Evolutionary conservation across 1,139 yeast genomes (phyloP).

Genomic region (Insectozyma bohioensis): DNA sequence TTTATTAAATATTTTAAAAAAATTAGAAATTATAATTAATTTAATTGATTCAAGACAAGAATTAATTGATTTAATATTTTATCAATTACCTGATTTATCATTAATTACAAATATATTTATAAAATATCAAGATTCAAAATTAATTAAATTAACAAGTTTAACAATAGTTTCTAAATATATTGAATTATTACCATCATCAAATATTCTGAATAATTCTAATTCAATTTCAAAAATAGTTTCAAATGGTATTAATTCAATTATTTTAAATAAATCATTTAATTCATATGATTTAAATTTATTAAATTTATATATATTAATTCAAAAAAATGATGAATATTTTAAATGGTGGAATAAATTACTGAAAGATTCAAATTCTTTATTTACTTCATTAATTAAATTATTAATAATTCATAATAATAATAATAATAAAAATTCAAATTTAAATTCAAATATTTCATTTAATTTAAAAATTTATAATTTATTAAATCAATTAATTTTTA

Average conservation of each 20-base stretch:
- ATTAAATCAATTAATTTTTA: conserved; percentile 21
- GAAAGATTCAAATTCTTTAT: conserved; percentile 46
- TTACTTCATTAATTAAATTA: conserved; percentile 57
- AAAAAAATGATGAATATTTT: conserved; percentile 39
- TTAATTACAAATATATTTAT: conserved; percentile 19
- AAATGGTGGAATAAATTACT: conserved; percentile 73
- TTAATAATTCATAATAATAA: conserved; percentile 5
- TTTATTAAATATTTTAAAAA: conserved; percentile 53
- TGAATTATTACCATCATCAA: conserved; percentile 22
- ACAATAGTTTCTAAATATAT: conserved; percentile 24
- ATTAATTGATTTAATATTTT: conserved; percentile 28
- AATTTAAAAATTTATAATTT: conserved; percentile 24
- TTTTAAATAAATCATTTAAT: conserved; percentile 34
- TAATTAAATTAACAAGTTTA: conserved; percentile 27
- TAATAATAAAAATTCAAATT: too few species aligned
- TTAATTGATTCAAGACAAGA: conserved; percentile 27
- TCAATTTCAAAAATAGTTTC: conserved; percentile 14
- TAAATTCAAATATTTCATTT: conserved; percentile 18
- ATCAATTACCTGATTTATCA: conserved; percentile 30
- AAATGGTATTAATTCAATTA: conserved; percentile 22
- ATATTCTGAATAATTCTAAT: conserved; percentile 10
- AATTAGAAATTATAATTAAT: conserved; percentile 42
- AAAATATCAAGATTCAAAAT: conserved; percentile 14
- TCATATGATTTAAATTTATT: conserved; percentile 56
- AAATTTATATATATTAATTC: conserved; percentile 44